A percentile compares a stretch with the other conserved stretches of the same genome.
Evolutionary conservation across 352 stramenopile species (phyloP).

Genomic region (Lagenidium sp.): DNA sequence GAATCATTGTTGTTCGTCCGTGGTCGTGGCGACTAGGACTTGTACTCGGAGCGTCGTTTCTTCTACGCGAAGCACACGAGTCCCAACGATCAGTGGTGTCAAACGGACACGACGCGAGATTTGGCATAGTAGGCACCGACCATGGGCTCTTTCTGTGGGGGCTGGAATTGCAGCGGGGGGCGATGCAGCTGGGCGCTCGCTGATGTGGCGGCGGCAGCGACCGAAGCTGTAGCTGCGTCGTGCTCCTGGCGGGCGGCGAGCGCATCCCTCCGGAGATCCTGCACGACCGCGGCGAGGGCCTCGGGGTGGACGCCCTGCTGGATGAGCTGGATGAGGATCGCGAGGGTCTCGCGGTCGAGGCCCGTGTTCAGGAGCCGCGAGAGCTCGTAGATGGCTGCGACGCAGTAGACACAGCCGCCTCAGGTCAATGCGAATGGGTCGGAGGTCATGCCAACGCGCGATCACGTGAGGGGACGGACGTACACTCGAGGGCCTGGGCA

Average conservation of each 20-base stretch:
- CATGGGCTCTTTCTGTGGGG: slow-evolving; percentile 14
- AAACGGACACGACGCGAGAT: neutral
- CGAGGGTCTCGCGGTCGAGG: slow-evolving; percentile 82
- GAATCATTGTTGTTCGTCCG: too few relatives aligned
- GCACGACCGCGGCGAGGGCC: slow-evolving; percentile 81
- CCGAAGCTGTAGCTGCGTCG: neutral
- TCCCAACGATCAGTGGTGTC: too few relatives aligned
- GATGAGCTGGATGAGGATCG: slow-evolving; percentile 81
- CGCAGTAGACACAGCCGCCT: neutral
- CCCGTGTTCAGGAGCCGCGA: slow-evolving; percentile 87
- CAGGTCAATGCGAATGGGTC: too few relatives aligned
- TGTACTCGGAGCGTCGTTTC: slow-evolving; percentile 17
- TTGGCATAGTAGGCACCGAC: neutral
- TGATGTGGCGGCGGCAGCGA: neutral
- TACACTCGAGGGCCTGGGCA: neutral
- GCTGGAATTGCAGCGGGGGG: slow-evolving; percentile 11
- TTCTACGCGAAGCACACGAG: slow-evolving; percentile 13
- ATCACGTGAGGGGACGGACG: too few relatives aligned
- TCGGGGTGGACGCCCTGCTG: slow-evolving; percentile 89
- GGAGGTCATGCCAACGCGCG: too few relatives aligned
- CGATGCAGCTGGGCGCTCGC: neutral
- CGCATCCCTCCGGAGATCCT: slow-evolving; percentile 79
- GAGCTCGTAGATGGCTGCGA: slow-evolving; percentile 84
- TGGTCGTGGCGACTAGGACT: too few relatives aligned
- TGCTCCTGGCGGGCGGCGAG: slow-evolving; percentile 10